Evolutionary conservation across 305 asterid genomes (phyloP).

Genomic region (Caryopteris hybrid): DNA sequence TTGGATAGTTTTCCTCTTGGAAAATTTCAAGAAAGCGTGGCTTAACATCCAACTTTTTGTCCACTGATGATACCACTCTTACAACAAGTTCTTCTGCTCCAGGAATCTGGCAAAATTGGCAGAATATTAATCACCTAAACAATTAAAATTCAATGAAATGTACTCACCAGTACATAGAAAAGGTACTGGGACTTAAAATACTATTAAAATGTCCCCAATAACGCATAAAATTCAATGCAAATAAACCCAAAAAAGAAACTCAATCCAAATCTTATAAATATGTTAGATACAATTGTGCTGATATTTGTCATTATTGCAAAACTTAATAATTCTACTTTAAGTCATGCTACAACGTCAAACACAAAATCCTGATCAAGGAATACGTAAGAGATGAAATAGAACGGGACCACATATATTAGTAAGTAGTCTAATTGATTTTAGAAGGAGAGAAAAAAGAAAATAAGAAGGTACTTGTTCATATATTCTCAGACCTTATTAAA

Average conservation of each 20-base stretch:
- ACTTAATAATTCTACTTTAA: background rate
- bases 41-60: constrained; percentile 92
- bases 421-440: background rate
- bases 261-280: background rate
- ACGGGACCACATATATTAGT: background rate
- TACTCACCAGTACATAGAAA: background rate
- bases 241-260: background rate
- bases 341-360: background rate
- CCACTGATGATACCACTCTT: constrained; percentile 94
- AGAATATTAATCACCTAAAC: constrained; percentile 3
- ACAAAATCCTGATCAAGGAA: background rate
- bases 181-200: background rate
- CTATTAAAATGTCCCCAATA: background rate
- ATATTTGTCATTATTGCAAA: background rate
- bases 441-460: background rate
- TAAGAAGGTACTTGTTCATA: background rate
- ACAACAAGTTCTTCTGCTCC: constrained; percentile 96
- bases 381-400: background rate
- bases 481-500: background rate
- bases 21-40: constrained; percentile 89
- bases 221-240: background rate
- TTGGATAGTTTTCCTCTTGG: constrained; percentile 85
- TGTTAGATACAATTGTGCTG: background rate
- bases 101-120: constrained; percentile 59
- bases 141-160: background rate